Evolutionary conservation across 306 rosid genomes (phyloP).

Genomic region (Quercus rubra): DNA sequence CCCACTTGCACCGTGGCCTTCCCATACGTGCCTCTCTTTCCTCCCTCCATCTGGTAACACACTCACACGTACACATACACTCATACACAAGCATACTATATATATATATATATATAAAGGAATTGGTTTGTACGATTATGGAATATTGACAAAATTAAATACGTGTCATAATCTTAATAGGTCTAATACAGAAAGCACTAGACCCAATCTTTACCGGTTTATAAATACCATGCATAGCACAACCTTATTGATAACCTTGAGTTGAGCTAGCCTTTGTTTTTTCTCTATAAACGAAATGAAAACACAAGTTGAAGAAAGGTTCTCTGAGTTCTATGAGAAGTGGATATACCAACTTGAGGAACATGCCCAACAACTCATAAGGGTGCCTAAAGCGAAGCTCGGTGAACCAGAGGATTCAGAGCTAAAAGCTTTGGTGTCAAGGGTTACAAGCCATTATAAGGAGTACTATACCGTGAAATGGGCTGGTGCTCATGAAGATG

Average conservation of each 20-base stretch:
- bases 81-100: not conserved
- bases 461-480: constrained; percentile 65
- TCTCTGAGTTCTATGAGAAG: constrained; percentile 42
- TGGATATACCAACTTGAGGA: constrained; percentile 52
- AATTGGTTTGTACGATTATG: too few species aligned
- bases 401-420: constrained; percentile 36
- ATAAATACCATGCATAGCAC: not conserved
- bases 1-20: constrained; percentile 36
- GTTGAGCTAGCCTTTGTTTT: not conserved
- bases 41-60: constrained; percentile 38
- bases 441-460: constrained; percentile 49
- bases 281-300: constrained; percentile 19
- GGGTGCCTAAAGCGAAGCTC: not conserved
- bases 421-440: constrained; percentile 29
- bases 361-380: constrained; percentile 25
- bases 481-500: constrained; percentile 56
- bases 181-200: too few species aligned
- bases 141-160: too few species aligned
- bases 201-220: too few species aligned
- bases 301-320: constrained; percentile 34
- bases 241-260: not conserved
- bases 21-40: constrained; percentile 38
- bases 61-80: too few species aligned
- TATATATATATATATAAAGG: too few species aligned
- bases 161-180: too few species aligned